These are phyloP conservation scores for Aspergillus tamarii DNA, from an alignment of 2,329 filamentous ascomycete genomes.

Conservation along the genomic window DNA sequence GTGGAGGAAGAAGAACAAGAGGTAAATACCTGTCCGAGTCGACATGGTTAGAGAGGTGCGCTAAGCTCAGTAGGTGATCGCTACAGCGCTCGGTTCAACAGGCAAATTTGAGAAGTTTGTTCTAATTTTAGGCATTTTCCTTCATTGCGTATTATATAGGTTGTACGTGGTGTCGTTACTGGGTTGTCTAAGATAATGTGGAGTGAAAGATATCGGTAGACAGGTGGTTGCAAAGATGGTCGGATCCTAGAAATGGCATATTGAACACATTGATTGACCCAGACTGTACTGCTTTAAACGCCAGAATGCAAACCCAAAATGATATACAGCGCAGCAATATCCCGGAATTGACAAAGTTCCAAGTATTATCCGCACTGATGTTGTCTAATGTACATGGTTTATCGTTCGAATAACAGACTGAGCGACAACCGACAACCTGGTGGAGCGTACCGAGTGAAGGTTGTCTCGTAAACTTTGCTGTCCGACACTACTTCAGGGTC, in stretches of 20 bases:
- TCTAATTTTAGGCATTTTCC: not conserved
- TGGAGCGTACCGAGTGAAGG: not conserved
- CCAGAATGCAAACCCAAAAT: conserved; percentile 29
- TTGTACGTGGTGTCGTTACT: not conserved
- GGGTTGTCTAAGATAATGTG: not conserved
- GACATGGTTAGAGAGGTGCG: not conserved
- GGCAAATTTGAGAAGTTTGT: conserved; percentile 11
- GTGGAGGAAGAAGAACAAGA: conserved; percentile 21
- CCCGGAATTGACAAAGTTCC: conserved; percentile 3
- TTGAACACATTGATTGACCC: conserved; percentile 27
- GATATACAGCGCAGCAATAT: conserved; percentile 20
- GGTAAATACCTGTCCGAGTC: conserved; percentile 24
- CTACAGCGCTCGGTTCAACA: conserved; percentile 36
- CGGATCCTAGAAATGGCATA: conserved; percentile 15
- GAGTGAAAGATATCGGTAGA: not conserved
- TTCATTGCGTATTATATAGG: not conserved
- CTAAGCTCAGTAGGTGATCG: conserved; percentile 32
- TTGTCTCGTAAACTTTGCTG: not conserved
- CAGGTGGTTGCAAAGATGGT: conserved; percentile 5
- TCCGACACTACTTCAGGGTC: not conserved
- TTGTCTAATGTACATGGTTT: conserved; percentile 30
- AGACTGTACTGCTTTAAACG: conserved; percentile 30
- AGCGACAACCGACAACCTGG: not conserved
- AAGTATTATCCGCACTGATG: conserved; percentile 14
- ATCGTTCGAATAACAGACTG: conserved; percentile 16